Evolutionary conservation across 202 grass and related monocot species (phyloP), one percentile per base, ranked within the genome.

Genomic region (Carex sylvatica): DNA sequence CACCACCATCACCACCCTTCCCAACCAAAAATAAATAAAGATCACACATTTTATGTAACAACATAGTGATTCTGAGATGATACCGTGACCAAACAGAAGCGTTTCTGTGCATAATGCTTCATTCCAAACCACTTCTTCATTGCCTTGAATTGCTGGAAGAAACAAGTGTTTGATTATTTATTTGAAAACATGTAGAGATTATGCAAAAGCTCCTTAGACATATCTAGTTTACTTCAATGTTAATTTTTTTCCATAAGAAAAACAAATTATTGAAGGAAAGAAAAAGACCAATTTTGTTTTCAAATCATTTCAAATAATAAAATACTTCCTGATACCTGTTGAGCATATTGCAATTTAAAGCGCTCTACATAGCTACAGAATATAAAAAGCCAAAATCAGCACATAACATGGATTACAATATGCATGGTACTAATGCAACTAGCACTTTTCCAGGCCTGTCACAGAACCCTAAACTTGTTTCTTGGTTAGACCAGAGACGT

Each of bases 301-400:
- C 22, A 20, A 55, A 79, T 79, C 58, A 72, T 61, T 61, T 81
- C 13, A 51, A 81, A 81, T 64, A 49, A 47, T 30, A 53, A 66
- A 69, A 67, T 82, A 24, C 36, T 70, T 70, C 61, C 49, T 66
- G 60, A 36, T 82, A 82, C 80, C 80, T 82, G 61, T 18, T 82
- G 61, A 33, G 80, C 63, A 82, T 82, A 82, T 82, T 82, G 61
- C 62, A 82, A 70, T 67, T 70, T 82, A 70, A 82, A 67, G n/a
- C 80, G 61, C 61, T 82, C 62, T 70, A 82, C 44, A 55, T 56
- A 44, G 44, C 80, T 82, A 82, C 61, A 82, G 20, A 82, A 82
- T 69, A 81, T 51, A 53, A 82, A 47, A 82, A 82, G 23, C 59
- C 80, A 67, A 69, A 67, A 65, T 77, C 74, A 77, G 74, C 46